phyloP scores from a whole-genome alignment of 2,329 filamentous ascomycete genomes.

The Helotiales sp. region DNA sequence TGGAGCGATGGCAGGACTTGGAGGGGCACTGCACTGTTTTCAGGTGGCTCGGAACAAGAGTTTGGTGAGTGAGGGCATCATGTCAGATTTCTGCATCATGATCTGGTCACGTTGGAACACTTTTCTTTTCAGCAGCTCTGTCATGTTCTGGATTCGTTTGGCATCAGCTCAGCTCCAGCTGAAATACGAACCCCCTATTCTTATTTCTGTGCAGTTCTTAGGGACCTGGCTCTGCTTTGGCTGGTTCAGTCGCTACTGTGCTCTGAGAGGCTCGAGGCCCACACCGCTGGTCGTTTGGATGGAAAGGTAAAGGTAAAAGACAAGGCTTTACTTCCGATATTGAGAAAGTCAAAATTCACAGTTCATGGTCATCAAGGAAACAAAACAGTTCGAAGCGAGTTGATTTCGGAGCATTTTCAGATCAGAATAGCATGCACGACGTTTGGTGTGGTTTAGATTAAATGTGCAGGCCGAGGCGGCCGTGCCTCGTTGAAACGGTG shows the following conservation, averaged over 20 bases:
- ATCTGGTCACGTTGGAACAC: background rate
- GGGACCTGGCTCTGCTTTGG: background rate
- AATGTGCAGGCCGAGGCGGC: constrained; percentile 15
- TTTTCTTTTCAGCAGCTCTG: constrained; percentile 5
- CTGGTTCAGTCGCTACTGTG: constrained; percentile 8
- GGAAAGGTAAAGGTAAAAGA: background rate
- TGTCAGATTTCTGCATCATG: constrained; percentile 19
- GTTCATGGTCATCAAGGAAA: background rate
- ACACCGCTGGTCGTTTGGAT: constrained; percentile 9
- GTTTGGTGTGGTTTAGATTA: constrained; percentile 37
- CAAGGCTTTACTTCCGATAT: too few relatives aligned
- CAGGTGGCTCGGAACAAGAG: constrained; percentile 4
- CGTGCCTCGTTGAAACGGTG: constrained; percentile 35
- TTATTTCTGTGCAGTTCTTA: background rate
- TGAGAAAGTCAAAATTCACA: background rate
- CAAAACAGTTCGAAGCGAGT: constrained; percentile 18
- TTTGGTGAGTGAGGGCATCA: constrained; percentile 12
- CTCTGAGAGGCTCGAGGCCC: constrained; percentile 14
- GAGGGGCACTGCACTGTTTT: constrained; percentile 11
- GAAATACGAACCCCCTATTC: constrained; percentile 1
- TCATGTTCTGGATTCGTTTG: constrained; percentile 14
- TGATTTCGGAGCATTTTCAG: constrained; percentile 22
- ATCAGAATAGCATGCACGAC: constrained; percentile 16
- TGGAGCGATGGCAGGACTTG: too few relatives aligned
- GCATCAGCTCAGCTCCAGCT: constrained; percentile 9